Conservation (phyloP, 257 asterid species). For the Penstemon eatonii region DNA sequence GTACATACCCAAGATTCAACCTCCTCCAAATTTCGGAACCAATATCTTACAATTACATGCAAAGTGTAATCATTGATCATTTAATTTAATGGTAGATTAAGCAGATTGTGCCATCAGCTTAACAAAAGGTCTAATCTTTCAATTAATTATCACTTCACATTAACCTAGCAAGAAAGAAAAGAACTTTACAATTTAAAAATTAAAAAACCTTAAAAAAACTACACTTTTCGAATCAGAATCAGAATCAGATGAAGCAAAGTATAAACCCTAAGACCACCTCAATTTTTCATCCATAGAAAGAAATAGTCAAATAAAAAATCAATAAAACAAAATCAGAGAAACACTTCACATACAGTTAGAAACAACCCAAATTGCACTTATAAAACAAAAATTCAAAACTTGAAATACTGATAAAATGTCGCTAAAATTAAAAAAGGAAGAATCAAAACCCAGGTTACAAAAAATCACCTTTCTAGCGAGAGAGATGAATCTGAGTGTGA, state of each 20-base stretch:
- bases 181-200: too few relatives aligned
- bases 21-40: not conserved
- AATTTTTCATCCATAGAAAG: slow-evolving; percentile 16
- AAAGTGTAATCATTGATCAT: not conserved
- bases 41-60: not conserved
- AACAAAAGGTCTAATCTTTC: too few relatives aligned
- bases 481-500: slow-evolving; percentile 25
- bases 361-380: slow-evolving; percentile 22
- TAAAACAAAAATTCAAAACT: slow-evolving; percentile 18
- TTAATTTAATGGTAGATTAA: too few relatives aligned
- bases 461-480: slow-evolving; percentile 25
- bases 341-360: slow-evolving; percentile 15
- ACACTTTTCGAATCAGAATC: slow-evolving; percentile 27
- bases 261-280: slow-evolving; percentile 36
- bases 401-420: slow-evolving; percentile 3
- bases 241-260: slow-evolving; percentile 27
- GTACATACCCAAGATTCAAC: slow-evolving; percentile 7
- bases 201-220: not conserved
- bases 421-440: too few relatives aligned
- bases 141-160: not conserved
- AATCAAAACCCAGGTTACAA: slow-evolving; percentile 12
- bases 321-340: not conserved
- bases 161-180: not conserved
- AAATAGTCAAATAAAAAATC: not conserved
- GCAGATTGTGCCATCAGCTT: slow-evolving; percentile 2